Conservation (phyloP, 257 asterid genomes). For the Capsicum rhomboideum region DNA sequence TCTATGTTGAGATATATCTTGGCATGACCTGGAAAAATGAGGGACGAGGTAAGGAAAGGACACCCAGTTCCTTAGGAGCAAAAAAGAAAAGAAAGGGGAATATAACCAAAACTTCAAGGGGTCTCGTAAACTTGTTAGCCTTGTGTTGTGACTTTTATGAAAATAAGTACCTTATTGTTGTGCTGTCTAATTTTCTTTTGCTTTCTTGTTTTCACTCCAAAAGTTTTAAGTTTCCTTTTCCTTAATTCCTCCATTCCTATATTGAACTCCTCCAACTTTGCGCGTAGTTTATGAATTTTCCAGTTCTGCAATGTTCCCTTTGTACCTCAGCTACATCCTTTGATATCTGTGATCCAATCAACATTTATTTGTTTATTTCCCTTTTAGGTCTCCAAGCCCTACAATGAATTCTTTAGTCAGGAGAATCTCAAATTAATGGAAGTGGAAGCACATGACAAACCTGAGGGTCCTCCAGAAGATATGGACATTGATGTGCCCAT, state of each 20-base stretch:
- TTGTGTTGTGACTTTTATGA: not conserved
- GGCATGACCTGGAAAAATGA: not conserved
- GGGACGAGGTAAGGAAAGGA: not conserved
- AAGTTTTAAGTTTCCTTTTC: not conserved
- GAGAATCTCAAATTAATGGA: conserved; percentile 37
- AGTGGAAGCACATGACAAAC: conserved; percentile 22
- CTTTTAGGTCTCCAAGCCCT: conserved; percentile 77
- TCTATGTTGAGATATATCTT: not conserved
- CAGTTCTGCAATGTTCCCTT: not conserved
- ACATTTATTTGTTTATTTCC: not conserved
- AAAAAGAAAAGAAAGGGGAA: not conserved
- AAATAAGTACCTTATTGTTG: not conserved
- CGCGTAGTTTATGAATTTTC: not conserved
- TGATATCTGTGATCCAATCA: not conserved
- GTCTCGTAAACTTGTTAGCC: not conserved
- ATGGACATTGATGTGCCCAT: conserved; percentile 24
- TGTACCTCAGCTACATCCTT: not conserved
- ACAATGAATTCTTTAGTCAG: conserved; percentile 47
- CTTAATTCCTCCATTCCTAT: too few relatives aligned
- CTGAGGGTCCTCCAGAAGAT: conserved; percentile 22
- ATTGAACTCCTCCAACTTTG: not conserved
- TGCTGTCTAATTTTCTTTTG: not conserved
- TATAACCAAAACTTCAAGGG: not conserved
- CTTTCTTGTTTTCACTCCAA: not conserved
- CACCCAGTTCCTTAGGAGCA: not conserved